These are phyloP conservation scores for Monascus purpureus DNA, from an alignment of 495 filamentous ascomycete species.

Conservation along the genomic window DNA sequence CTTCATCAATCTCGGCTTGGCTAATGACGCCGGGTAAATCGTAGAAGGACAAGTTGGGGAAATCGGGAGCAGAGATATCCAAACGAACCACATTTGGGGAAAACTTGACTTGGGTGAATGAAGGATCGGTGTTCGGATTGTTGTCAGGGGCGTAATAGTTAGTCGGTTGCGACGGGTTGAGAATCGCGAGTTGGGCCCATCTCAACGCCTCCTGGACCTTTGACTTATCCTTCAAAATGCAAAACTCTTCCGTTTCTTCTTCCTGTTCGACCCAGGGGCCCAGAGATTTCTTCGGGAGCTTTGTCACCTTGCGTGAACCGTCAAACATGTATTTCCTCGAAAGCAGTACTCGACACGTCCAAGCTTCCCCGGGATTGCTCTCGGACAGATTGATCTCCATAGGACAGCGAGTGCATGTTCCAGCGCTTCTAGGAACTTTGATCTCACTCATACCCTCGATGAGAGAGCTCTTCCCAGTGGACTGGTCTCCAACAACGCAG, in stretches of 20 bases:
- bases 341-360: constrained; percentile 51
- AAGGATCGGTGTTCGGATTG: constrained; percentile 5
- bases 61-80: constrained; percentile 52
- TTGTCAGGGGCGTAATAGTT: constrained; percentile 34
- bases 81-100: constrained; percentile 64
- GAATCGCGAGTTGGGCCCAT: constrained; percentile 58
- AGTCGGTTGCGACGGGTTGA: constrained; percentile 40
- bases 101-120: constrained; percentile 59
- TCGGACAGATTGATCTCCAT: constrained; percentile 61
- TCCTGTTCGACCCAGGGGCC: constrained; percentile 30
- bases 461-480: constrained; percentile 64
- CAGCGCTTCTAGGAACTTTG: constrained; percentile 51
- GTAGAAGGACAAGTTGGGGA: constrained; percentile 63
- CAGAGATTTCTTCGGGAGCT: constrained; percentile 15
- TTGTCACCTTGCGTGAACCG: constrained; percentile 10
- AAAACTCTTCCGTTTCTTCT: constrained; percentile 27
- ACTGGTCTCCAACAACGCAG: constrained; percentile 69
- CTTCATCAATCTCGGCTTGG: constrained; percentile 43
- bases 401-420: constrained; percentile 64
- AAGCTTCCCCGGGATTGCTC: constrained; percentile 26
- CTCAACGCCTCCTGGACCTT: constrained; percentile 45
- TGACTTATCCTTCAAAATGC: constrained; percentile 20
- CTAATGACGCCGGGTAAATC: constrained; percentile 72
- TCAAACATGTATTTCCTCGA: constrained; percentile 41
- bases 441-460: constrained; percentile 74